Evolutionary conservation across 768 basidiomycete species (phyloP), one percentile per base, ranked within the genome.

Genomic region (Sarcodon sp.): DNA sequence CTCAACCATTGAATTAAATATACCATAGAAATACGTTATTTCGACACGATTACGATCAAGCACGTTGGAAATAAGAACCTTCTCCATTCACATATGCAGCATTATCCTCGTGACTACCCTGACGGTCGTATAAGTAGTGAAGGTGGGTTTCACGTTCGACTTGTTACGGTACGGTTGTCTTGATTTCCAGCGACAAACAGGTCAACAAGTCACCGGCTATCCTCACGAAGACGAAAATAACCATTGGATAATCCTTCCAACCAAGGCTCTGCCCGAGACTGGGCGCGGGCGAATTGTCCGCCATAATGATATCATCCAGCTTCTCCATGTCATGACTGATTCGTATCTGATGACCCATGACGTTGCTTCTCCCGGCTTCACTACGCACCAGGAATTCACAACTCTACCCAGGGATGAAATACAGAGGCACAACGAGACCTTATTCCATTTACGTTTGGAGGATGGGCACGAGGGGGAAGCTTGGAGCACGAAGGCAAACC

Each of bases 381-480:
- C 96, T 12, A 99, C 96, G 44, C 98, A 98, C 63, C 92, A 97
- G 61, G 96, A 99, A 63, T 92, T 98, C 64, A 99, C 96, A 6
- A 98, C 96, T 0, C 85, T 82, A 79, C 62, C 82, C 4, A 83
- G 78, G 58, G 83, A 87, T 51, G 87, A 94, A 54, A 68, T 79
- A 48, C 70, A 74, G 7, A 75, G 86, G 45, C 74, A 85, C 60
- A 87, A 89, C 52, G 93, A 99, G 51, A 97, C 94, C 0, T 72
- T 92, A 7, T 99, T 97, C 76, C 69, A 76, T 53, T 57, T 99
- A 10, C 62, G 75, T 6, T 69, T 99, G 35, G 69, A 76, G 37
- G 87, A 88, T 39, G 86, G 76, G 0, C 69, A 78, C 50, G 76
- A 85, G 16, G 87, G 86, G 7, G 80, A 90, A 49, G 74, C 86